Conservation (phyloP, 202 grass and related monocot genomes). For the Zoysia matrella region DNA sequence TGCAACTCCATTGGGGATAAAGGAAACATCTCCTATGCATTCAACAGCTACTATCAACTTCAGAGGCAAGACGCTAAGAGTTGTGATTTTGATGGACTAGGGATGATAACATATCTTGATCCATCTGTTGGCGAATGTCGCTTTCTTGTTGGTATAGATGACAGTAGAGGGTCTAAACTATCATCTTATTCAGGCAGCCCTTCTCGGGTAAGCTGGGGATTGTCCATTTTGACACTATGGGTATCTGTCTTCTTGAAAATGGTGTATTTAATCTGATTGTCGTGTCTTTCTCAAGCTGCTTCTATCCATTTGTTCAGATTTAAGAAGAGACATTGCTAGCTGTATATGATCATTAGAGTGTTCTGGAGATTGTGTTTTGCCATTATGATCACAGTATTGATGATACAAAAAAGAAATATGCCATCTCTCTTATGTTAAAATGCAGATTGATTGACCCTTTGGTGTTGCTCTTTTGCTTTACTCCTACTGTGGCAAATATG, state of each 20-base stretch:
- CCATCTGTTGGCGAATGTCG: not conserved
- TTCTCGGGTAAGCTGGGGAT: not conserved
- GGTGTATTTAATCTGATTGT: not conserved
- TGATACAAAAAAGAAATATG: not conserved
- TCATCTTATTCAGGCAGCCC: not conserved
- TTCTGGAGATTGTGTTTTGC: not conserved
- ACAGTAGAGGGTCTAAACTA: not conserved
- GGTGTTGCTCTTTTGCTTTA: not conserved
- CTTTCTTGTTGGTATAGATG: conserved; percentile 25
- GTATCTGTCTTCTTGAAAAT: not conserved
- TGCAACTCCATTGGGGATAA: conserved; percentile 24
- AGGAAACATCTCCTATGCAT: conserved; percentile 25
- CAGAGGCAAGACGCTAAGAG: conserved; percentile 18
- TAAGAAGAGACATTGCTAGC: conserved; percentile 12
- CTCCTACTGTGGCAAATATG: too few relatives aligned
- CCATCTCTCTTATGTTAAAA: not conserved
- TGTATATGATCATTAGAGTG: conserved; percentile 17
- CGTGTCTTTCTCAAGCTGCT: conserved; percentile 3
- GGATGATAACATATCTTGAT: not conserved
- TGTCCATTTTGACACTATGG: not conserved
- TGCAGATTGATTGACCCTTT: not conserved
- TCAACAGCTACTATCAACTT: conserved; percentile 21
- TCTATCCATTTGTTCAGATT: conserved; percentile 3
- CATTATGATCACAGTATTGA: not conserved
- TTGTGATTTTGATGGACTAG: conserved; percentile 26